phyloP scores from a whole-genome alignment of 2,329 filamentous ascomycete species.

The Ophiosphaerella herpotricha region DNA sequence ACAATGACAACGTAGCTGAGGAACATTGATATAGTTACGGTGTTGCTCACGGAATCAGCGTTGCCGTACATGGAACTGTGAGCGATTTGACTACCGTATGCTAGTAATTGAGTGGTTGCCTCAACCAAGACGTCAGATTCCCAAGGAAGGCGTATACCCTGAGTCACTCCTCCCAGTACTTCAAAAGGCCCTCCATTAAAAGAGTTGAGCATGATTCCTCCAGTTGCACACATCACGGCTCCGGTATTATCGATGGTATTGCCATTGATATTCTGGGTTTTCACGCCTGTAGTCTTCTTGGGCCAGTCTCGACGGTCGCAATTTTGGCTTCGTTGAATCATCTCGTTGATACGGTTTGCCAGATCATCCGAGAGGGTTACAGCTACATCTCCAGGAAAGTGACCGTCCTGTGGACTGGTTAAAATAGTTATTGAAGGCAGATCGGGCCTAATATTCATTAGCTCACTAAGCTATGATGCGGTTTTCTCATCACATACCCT shows the following conservation, averaged over 20 bases:
- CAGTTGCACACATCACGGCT: background rate
- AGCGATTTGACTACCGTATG: background rate
- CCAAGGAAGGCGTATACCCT: too few species aligned
- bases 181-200: background rate
- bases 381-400: constrained; percentile 2
- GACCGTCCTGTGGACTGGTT: background rate
- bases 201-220: background rate
- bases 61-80: background rate
- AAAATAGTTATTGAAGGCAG: background rate
- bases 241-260: background rate
- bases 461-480: background rate
- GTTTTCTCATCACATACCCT: background rate
- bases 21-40: background rate
- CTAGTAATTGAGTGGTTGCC: too few species aligned
- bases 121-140: too few species aligned
- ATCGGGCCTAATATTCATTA: background rate
- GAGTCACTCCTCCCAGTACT: too few species aligned
- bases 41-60: background rate
- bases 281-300: background rate
- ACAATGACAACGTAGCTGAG: background rate
- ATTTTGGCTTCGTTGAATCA: constrained; percentile 4
- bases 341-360: background rate
- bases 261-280: background rate
- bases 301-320: background rate
- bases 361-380: constrained; percentile 5